A percentile compares a stretch with the other conserved stretches of the same genome.
phyloP scores from a whole-genome alignment of 2,329 filamentous ascomycete species.

The Aureobasidium pullulans region DNA sequence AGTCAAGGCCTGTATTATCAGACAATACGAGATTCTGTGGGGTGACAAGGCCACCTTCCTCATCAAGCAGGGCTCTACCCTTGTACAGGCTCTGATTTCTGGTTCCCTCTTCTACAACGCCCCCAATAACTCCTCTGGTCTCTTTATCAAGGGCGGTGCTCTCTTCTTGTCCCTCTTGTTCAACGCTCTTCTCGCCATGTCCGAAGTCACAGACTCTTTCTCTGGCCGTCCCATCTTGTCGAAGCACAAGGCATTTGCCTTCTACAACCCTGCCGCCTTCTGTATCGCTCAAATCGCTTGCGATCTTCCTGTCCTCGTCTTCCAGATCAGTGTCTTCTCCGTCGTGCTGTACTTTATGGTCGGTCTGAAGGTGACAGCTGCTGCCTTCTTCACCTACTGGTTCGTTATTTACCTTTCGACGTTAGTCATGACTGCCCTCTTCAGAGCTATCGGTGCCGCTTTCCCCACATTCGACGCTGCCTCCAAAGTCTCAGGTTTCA shows the following conservation, averaged over 20 bases:
- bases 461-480: constrained; percentile 26
- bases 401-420: constrained; percentile 37
- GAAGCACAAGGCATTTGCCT: constrained; percentile 37
- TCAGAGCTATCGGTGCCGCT: constrained; percentile 34
- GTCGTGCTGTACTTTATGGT: constrained; percentile 19
- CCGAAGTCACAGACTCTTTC: constrained; percentile 54
- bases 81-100: constrained; percentile 54
- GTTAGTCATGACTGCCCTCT: constrained; percentile 39
- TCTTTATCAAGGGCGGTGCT: constrained; percentile 58
- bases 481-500: constrained; percentile 26
- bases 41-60: constrained; percentile 58
- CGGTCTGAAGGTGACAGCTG: constrained; percentile 36
- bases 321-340: constrained; percentile 36
- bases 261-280: constrained; percentile 36
- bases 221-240: constrained; percentile 39
- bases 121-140: constrained; percentile 47
- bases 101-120: constrained; percentile 64
- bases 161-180: constrained; percentile 59
- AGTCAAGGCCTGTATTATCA: constrained; percentile 47
- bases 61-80: constrained; percentile 53
- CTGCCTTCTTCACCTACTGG: constrained; percentile 57
- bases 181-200: constrained; percentile 56
- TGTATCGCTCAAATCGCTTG: constrained; percentile 46
- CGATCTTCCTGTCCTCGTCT: constrained; percentile 47
- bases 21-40: constrained; percentile 60